Evolutionary conservation across 495 filamentous ascomycete species (phyloP), one percentile per base, ranked within the genome.

Genomic region (Hypoxylon trugodes): DNA sequence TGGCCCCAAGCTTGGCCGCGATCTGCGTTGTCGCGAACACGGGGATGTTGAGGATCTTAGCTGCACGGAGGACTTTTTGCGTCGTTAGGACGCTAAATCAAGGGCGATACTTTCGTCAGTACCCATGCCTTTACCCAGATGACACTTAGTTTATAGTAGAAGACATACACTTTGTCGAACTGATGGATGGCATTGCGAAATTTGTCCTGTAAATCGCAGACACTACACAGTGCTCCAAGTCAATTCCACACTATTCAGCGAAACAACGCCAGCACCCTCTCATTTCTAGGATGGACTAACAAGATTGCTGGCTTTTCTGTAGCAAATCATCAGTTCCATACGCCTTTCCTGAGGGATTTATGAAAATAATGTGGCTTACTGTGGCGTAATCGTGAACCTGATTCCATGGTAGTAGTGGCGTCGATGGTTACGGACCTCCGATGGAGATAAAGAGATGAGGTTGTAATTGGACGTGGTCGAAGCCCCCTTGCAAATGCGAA

Each of bases 151-250:
- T n/a, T n/a, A n/a, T n/a, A n/a, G n/a, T n/a, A n/a, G n/a, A n/a
- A n/a, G n/a, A n/a, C 59, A 36, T 80, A 92, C 89, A 96, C 79
- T 69, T 89, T 90, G 41, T 90, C 79, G 69, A 91, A 97, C 73
- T 96, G 87, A 73, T 86, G 84, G 71, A 98, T 96, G 35, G 85
- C 85, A 3, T 79, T 75, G 37, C 92, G 84, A 80, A 98, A 98
- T 72, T 90, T 93, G 62, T 97, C 93, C 82, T 98, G 95, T 63
- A 97, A 83, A 68, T 98, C 95, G 79, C 95, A 98, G 69, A 98
- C 84, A 65, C 94, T 98, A 66, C 26, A 6, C 6, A 2, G 8
- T 35, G n/a, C 1, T 24, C 18, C 8, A 0, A 1, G 28, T 48
- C 18, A 59, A 52, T 45, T 45, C 52, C 26, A 41, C 22, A 18